Conservation (phyloP, 176 grass and related monocot genomes). For the Cenchrus americanus region DNA sequence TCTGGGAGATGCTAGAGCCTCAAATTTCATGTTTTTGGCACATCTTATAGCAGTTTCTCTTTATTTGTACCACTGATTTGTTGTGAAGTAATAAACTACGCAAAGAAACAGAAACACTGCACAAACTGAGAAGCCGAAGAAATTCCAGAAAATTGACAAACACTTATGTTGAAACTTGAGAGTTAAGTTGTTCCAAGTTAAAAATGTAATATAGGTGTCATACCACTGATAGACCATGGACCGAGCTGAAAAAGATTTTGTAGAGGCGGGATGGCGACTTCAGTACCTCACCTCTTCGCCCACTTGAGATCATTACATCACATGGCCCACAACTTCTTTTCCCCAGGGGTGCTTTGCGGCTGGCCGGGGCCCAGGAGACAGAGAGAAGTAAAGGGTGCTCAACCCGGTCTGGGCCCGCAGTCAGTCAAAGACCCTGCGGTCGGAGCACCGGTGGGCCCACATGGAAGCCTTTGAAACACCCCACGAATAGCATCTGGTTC, state of each 20-base stretch:
- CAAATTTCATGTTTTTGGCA: no score
- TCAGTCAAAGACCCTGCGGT: neutral
- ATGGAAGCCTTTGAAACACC: neutral
- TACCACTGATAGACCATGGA: no score
- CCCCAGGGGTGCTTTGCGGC: conserved; percentile 11
- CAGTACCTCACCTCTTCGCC: neutral
- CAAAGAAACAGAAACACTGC: no score
- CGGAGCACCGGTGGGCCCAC: neutral
- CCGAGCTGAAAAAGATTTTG: neutral
- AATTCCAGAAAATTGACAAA: no score
- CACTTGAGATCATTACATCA: neutral
- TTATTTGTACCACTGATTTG: no score
- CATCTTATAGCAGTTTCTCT: no score
- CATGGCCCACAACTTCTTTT: neutral
- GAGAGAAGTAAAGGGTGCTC: neutral
- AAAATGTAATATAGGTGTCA: no score
- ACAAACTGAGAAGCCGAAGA: no score
- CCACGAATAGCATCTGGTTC: neutral
- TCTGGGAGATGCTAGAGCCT: no score
- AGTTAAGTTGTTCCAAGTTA: no score
- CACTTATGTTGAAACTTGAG: no score
- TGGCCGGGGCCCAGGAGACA: conserved; percentile 11
- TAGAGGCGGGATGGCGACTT: neutral
- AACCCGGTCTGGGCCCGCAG: neutral
- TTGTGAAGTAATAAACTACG: no score